phyloP scores from a whole-genome alignment of 2,329 filamentous ascomycete genomes.

The Penicillium decumbens region DNA sequence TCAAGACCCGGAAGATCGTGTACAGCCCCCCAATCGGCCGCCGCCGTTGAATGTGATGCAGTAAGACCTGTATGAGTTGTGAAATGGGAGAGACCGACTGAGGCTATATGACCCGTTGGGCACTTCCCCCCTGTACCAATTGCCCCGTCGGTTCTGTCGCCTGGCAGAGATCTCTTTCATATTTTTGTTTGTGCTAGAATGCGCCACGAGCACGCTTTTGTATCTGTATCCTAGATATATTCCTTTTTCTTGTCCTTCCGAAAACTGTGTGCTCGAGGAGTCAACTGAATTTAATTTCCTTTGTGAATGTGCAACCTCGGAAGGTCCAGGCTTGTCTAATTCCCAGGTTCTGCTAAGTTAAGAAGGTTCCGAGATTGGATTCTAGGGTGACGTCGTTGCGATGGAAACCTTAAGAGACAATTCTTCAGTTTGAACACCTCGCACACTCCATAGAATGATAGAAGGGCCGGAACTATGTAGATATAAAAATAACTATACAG shows the following conservation, averaged over 20 bases:
- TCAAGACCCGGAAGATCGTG: conserved; percentile 92
- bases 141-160: conserved; percentile 23
- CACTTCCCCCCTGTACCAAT: conserved; percentile 22
- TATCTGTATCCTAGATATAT: conserved; percentile 44
- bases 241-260: conserved; percentile 34
- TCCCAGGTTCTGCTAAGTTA: neutral
- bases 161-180: conserved; percentile 24
- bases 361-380: neutral
- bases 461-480: neutral
- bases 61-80: conserved; percentile 28
- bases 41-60: conserved; percentile 32
- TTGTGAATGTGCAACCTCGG: conserved; percentile 25
- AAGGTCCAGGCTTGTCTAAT: neutral
- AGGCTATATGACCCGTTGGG: conserved; percentile 25
- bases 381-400: neutral
- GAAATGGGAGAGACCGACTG: conserved; percentile 28
- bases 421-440: no score
- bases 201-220: conserved; percentile 33
- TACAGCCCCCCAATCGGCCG: conserved; percentile 66
- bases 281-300: conserved; percentile 38
- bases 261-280: conserved; percentile 39
- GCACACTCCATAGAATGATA: neutral
- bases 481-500: conserved; percentile 1
- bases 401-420: neutral
- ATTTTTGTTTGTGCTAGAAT: conserved; percentile 38